Evolutionary conservation across 768 basidiomycete genomes (phyloP).

Genomic region (Boletus barrowsii): DNA sequence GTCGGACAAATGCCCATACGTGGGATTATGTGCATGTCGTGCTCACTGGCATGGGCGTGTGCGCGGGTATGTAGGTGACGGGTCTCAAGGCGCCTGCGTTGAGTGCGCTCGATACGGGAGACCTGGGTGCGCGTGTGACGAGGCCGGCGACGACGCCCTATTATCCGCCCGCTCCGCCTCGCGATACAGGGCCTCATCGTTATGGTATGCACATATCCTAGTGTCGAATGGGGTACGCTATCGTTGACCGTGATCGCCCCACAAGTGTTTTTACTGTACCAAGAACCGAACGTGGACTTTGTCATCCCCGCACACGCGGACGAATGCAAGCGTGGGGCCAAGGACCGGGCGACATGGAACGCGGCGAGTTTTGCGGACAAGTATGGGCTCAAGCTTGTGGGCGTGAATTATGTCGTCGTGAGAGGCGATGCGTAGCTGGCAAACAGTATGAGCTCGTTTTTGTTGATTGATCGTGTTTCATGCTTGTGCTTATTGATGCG

Average conservation of each 20-base stretch:
- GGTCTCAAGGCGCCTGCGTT: slow-evolving; percentile 37
- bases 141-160: slow-evolving; percentile 53
- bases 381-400: slow-evolving; percentile 55
- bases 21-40: background rate
- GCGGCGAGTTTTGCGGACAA: slow-evolving; percentile 48
- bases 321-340: slow-evolving; percentile 44
- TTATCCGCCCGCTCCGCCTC: slow-evolving; percentile 52
- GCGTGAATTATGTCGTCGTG: slow-evolving; percentile 55
- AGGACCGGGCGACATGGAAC: slow-evolving; percentile 55
- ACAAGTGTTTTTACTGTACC: slow-evolving; percentile 57
- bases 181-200: slow-evolving; percentile 52
- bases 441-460: no score
- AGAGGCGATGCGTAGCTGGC: slow-evolving; percentile 16
- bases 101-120: slow-evolving; percentile 30
- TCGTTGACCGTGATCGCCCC: background rate
- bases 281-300: slow-evolving; percentile 48
- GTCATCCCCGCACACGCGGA: slow-evolving; percentile 41
- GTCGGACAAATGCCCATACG: slow-evolving; percentile 4
- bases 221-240: no score
- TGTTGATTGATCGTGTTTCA: background rate
- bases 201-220: slow-evolving; percentile 42
- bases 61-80: slow-evolving; percentile 28
- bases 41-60: background rate
- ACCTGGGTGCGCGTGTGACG: slow-evolving; percentile 39
- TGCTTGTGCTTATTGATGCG: background rate